Conservation (phyloP, 345 rosid species). For the Gossypium arboreum region DNA sequence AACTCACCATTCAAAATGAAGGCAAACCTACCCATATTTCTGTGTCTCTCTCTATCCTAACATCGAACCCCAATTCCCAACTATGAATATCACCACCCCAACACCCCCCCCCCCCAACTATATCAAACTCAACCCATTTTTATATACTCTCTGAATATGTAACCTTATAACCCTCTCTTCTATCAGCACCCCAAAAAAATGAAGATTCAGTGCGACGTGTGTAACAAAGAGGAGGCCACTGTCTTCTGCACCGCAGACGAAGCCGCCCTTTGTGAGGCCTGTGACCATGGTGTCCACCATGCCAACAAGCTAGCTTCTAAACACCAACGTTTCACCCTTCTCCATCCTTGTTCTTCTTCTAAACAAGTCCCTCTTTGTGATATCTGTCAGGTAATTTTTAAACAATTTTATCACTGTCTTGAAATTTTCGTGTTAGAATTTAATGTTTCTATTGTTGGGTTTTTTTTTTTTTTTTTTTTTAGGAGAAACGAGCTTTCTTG, state of each 20-base stretch:
- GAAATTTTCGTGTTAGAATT: not conserved
- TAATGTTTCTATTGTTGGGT: slow-evolving; percentile 6
- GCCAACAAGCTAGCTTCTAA: slow-evolving; percentile 90
- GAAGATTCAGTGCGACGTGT: slow-evolving; percentile 24
- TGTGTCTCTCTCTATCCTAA: not conserved
- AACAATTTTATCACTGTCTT: not conserved
- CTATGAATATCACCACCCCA: not conserved
- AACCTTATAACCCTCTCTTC: slow-evolving; percentile 3
- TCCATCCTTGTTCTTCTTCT: slow-evolving; percentile 55
- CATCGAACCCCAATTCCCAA: not conserved
- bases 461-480: not conserved
- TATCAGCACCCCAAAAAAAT: not conserved
- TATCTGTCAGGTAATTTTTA: slow-evolving; percentile 63
- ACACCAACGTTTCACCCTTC: slow-evolving; percentile 85
- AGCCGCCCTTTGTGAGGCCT: slow-evolving; percentile 13
- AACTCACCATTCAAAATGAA: not conserved
- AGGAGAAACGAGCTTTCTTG: slow-evolving; percentile 81
- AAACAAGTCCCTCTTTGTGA: slow-evolving; percentile 64
- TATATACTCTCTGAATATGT: not conserved
- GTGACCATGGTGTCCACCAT: slow-evolving; percentile 72
- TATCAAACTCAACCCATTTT: not conserved
- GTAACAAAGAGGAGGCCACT: slow-evolving; percentile 15
- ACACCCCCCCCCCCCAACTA: not conserved
- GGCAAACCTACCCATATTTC: slow-evolving; percentile 8
- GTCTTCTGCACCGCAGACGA: slow-evolving; percentile 23